phyloP scores from a whole-genome alignment of 2,329 filamentous ascomycete species.

The Pseudocercospora vitis region DNA sequence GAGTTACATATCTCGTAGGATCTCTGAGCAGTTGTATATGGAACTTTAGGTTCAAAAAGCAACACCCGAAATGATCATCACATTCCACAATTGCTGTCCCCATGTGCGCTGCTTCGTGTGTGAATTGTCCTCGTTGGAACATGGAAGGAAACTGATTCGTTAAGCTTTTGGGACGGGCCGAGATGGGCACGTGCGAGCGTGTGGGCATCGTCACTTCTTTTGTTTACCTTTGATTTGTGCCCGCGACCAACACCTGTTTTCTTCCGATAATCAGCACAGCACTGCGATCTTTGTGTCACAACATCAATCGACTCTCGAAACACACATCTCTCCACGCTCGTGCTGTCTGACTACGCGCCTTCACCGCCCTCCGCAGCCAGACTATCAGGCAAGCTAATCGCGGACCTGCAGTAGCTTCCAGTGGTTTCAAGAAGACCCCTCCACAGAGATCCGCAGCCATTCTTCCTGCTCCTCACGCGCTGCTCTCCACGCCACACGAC shows the following conservation, averaged over 20 bases:
- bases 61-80: neutral
- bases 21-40: constrained; percentile 7
- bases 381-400: constrained; percentile 6
- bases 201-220: neutral
- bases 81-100: neutral
- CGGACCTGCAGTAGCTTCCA: constrained; percentile 8
- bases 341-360: neutral
- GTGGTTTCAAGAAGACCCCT: constrained; percentile 1
- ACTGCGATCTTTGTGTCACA: neutral
- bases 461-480: constrained; percentile 1
- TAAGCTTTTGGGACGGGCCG: too few species aligned
- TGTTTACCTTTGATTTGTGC: too few species aligned
- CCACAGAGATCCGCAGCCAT: neutral
- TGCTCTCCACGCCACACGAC: constrained; percentile 8
- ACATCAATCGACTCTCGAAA: neutral
- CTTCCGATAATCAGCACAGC: too few species aligned
- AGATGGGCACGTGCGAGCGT: neutral
- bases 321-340: neutral
- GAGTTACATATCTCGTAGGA: constrained; percentile 8
- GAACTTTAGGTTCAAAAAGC: constrained; percentile 6
- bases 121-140: too few species aligned
- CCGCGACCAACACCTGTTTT: neutral
- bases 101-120: too few species aligned
- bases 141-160: too few species aligned
- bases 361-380: neutral